Evolutionary conservation across 495 filamentous ascomycete genomes (phyloP).

Genomic region (Daldinia vernicosa): DNA sequence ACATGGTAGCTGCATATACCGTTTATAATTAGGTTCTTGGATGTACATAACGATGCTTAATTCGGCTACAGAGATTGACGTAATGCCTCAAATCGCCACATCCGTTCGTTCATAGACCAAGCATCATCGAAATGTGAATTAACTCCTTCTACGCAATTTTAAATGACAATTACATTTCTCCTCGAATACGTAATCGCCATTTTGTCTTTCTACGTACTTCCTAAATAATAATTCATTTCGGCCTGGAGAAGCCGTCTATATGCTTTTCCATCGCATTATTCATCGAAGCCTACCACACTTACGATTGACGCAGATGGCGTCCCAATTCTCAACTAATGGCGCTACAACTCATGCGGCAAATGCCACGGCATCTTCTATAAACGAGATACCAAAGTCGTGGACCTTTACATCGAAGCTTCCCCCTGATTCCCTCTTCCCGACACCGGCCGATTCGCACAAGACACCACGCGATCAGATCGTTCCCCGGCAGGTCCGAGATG

Average conservation of each 20-base stretch:
- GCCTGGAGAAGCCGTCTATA: slow-evolving; percentile 21
- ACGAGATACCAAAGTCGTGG: slow-evolving; percentile 85
- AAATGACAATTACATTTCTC: not conserved
- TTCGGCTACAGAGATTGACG: slow-evolving; percentile 17
- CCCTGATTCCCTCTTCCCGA: slow-evolving; percentile 80
- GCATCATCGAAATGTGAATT: slow-evolving; percentile 9
- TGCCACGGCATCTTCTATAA: slow-evolving; percentile 57
- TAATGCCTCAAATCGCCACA: slow-evolving; percentile 26
- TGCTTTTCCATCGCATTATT: slow-evolving; percentile 29
- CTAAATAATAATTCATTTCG: not conserved
- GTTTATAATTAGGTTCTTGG: not conserved
- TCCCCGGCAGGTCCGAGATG: slow-evolving; percentile 84
- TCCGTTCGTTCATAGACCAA: slow-evolving; percentile 8
- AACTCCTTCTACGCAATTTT: not conserved
- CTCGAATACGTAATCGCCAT: not conserved
- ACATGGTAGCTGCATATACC: not conserved
- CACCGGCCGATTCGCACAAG: slow-evolving; percentile 78
- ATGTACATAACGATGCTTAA: not conserved
- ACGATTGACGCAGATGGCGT: slow-evolving; percentile 43
- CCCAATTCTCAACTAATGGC: slow-evolving; percentile 41
- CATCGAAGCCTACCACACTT: slow-evolving; percentile 31
- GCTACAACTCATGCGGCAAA: slow-evolving; percentile 37
- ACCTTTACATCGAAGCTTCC: slow-evolving; percentile 82
- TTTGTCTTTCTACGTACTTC: not conserved
- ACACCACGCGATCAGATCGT: slow-evolving; percentile 78